Base-by-base conservation (phyloP, 257 asterid genomes). In the Gardenia jasminoides region DNA sequence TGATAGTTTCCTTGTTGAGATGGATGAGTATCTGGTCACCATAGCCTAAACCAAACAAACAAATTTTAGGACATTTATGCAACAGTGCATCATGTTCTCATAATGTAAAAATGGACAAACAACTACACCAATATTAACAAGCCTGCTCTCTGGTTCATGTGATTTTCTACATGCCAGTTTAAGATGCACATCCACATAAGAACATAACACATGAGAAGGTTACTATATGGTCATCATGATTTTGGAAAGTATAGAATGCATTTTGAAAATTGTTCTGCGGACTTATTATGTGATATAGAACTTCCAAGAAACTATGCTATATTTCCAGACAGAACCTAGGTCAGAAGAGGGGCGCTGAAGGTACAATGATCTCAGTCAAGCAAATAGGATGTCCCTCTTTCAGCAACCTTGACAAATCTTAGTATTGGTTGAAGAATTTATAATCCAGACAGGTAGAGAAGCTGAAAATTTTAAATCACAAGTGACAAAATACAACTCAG, bases 1-100 rank as follows among this genome's bases (percentile, higher is more conserved):
- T 22, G 99, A 88, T 4, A 93, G 89, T 91, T 93, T 95, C 71
- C 99, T 83, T 20, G 97, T 81, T 54, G 99, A 93, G 85, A 95
- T 90, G 67, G 96, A 89, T 0, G 94, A 77, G 86, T 85, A 92
- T 75, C 87, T 92, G 10, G 93, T 79, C 65, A 91, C 97, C 98
- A 92, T 90, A 68, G 98, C 97, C 99, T 96, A 76, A 65, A 84
- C 70, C 78, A 78, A 80, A 76, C 74, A 43, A 82, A 78, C 75
- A 78, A 73, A 81, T 31, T 66, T n/a, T 7, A 65, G 44, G 44
- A 31, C 24, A 58, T 26, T 52, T 17, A 26, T 28, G 30, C 39
- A n/a, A n/a, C n/a, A n/a, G n/a, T n/a, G n/a, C n/a, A n/a, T n/a
- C n/a, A n/a, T n/a, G n/a, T n/a, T n/a, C n/a, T n/a, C n/a, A n/a